Evolutionary conservation across 257 asterid species (phyloP).

Genomic region (Perilla frutescens): DNA sequence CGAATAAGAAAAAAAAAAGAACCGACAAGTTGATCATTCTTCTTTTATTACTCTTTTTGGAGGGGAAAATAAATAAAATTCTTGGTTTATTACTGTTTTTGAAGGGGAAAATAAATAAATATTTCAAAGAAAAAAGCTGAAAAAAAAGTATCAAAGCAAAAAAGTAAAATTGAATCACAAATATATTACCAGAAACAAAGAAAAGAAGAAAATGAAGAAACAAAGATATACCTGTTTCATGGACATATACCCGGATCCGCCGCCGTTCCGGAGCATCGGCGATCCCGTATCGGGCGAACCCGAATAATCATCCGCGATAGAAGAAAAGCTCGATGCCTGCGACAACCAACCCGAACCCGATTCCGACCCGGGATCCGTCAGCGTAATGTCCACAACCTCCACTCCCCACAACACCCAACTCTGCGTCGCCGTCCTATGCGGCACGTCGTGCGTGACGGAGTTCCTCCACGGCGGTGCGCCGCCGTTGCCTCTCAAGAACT

Average conservation of each 20-base stretch:
- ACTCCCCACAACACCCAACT: slow-evolving; percentile 83
- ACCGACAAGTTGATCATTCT: too few species aligned
- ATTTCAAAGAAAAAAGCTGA: too few species aligned
- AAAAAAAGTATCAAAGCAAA: too few species aligned
- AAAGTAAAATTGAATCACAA: slow-evolving; percentile 1
- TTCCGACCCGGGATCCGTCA: slow-evolving; percentile 42
- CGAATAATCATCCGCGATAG: slow-evolving; percentile 44
- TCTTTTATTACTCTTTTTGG: neutral
- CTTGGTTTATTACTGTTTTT: too few species aligned
- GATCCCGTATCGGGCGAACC: slow-evolving; percentile 59
- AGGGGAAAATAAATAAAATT: too few species aligned
- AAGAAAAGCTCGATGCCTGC: slow-evolving; percentile 49
- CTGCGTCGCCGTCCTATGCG: slow-evolving; percentile 75
- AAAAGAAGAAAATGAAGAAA: slow-evolving; percentile 21
- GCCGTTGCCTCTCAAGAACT: slow-evolving; percentile 81
- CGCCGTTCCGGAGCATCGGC: slow-evolving; percentile 28
- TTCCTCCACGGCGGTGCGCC: slow-evolving; percentile 84
- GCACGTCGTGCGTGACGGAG: slow-evolving; percentile 78
- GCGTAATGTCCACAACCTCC: slow-evolving; percentile 58
- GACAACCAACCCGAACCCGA: slow-evolving; percentile 41
- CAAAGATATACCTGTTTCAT: slow-evolving; percentile 42
- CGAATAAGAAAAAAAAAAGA: too few species aligned
- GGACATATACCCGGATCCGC: slow-evolving; percentile 23
- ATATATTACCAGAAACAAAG: slow-evolving; percentile 22
- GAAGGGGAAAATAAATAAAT: neutral